Evolutionary conservation across 2,329 filamentous ascomycete genomes (phyloP).

Genomic region (Penicillium occitanis): DNA sequence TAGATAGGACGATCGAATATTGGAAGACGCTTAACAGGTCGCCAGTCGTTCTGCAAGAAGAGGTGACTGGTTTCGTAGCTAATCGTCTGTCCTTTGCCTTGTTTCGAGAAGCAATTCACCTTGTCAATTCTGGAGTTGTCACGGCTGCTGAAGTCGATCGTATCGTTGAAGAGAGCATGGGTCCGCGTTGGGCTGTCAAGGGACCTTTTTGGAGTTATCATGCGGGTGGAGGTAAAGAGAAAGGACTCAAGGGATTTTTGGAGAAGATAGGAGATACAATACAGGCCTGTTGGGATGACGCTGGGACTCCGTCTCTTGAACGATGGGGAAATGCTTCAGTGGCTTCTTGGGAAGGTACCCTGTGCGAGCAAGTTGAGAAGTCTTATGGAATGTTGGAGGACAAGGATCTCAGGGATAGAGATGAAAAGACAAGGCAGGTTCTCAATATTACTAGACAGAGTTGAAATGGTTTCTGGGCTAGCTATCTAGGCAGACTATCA

Average conservation of each 20-base stretch:
- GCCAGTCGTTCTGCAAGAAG: conserved; percentile 54
- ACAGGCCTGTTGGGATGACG: conserved; percentile 55
- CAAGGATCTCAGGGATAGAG: conserved; percentile 20
- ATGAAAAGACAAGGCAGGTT: conserved; percentile 22
- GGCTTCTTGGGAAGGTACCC: conserved; percentile 11
- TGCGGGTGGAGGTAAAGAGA: conserved; percentile 54
- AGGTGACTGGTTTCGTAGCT: conserved; percentile 57
- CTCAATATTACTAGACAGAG: conserved; percentile 19
- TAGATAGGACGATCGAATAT: conserved; percentile 47
- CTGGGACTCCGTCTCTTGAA: conserved; percentile 38
- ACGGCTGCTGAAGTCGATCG: conserved; percentile 54
- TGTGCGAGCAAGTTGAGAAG: conserved; percentile 20
- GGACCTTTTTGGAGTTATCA: conserved; percentile 61
- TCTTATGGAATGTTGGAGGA: conserved; percentile 21
- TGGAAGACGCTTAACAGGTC: conserved; percentile 45
- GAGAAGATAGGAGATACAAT: conserved; percentile 58
- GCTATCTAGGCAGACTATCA: not conserved
- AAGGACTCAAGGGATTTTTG: conserved; percentile 55
- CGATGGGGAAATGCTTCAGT: conserved; percentile 39
- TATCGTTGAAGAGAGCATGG: conserved; percentile 54
- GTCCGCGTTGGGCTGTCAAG: conserved; percentile 56
- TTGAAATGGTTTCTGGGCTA: not conserved
- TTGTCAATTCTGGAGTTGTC: conserved; percentile 56
- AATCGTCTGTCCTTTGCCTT: conserved; percentile 60
- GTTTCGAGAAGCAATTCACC: conserved; percentile 55